These are phyloP conservation scores for Blastobotrys attinorum DNA, from an alignment of 805 yeast species.

Conservation along the genomic window DNA sequence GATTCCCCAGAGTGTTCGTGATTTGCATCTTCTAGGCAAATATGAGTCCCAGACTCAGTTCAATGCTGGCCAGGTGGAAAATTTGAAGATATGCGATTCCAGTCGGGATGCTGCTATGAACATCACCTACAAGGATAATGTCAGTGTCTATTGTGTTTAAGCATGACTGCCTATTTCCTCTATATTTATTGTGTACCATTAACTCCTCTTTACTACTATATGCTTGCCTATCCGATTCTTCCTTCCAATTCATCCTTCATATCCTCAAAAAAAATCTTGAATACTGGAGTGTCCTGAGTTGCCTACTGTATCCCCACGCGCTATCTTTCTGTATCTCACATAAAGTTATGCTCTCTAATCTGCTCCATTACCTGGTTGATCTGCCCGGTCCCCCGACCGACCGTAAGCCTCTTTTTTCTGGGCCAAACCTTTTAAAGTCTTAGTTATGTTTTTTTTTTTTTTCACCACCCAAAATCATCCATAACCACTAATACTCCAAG, in stretches of 20 bases:
- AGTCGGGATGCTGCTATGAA: neutral
- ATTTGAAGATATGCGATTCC: neutral
- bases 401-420: neutral
- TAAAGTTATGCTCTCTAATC: no score
- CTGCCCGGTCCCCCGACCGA: neutral
- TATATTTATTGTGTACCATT: no score
- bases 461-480: neutral
- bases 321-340: no score
- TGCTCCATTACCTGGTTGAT: neutral
- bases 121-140: neutral
- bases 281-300: no score
- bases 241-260: no score
- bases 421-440: no score
- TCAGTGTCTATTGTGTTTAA: neutral
- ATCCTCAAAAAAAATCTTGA: no score
- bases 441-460: constrained; percentile 1
- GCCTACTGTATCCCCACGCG: no score
- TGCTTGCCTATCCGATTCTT: no score
- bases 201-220: no score
- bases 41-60: neutral
- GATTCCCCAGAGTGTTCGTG: neutral
- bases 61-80: neutral
- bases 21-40: neutral
- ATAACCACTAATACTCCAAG: neutral
- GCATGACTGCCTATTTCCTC: no score